phyloP scores from a whole-genome alignment of 345 rosid genomes.

The Gynandropsis gynandra region DNA sequence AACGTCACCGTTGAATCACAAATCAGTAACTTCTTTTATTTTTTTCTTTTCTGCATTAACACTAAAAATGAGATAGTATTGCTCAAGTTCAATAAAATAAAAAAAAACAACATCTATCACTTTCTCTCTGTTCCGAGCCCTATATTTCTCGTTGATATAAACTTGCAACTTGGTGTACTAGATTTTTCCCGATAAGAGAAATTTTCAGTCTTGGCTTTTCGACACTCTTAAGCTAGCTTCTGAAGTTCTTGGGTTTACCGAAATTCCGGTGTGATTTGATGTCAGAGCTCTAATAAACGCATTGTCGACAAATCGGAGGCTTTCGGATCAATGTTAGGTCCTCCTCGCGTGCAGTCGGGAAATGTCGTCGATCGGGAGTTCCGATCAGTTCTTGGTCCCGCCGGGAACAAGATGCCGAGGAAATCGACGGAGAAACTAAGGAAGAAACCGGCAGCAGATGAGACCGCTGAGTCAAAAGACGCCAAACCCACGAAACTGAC shows the following conservation, averaged over 20 bases:
- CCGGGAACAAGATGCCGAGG: slow-evolving; percentile 52
- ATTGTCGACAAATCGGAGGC: not conserved
- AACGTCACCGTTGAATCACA: no score
- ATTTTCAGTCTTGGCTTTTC: slow-evolving; percentile 15
- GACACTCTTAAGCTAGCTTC: slow-evolving; percentile 12
- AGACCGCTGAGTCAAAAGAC: slow-evolving; percentile 8
- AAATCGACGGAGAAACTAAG: slow-evolving; percentile 56
- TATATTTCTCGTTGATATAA: no score
- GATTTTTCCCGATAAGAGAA: not conserved
- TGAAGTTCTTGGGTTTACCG: slow-evolving; percentile 8
- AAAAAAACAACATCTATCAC: no score
- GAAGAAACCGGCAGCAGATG: slow-evolving; percentile 33
- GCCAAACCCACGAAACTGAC: slow-evolving; percentile 21
- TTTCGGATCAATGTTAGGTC: slow-evolving; percentile 24
- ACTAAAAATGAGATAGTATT: no score
- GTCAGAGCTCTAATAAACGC: not conserved
- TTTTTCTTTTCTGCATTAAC: no score
- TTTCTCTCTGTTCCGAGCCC: no score
- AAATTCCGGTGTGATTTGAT: slow-evolving; percentile 9
- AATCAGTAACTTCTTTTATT: no score
- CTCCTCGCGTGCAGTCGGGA: slow-evolving; percentile 15
- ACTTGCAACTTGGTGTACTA: no score
- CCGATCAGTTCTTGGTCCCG: slow-evolving; percentile 65
- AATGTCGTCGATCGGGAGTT: slow-evolving; percentile 53
- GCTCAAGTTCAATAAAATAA: no score